These are phyloP conservation scores for Fusarium oligoseptatum DNA, from an alignment of 2,329 filamentous ascomycete species.

Conservation along the genomic window DNA sequence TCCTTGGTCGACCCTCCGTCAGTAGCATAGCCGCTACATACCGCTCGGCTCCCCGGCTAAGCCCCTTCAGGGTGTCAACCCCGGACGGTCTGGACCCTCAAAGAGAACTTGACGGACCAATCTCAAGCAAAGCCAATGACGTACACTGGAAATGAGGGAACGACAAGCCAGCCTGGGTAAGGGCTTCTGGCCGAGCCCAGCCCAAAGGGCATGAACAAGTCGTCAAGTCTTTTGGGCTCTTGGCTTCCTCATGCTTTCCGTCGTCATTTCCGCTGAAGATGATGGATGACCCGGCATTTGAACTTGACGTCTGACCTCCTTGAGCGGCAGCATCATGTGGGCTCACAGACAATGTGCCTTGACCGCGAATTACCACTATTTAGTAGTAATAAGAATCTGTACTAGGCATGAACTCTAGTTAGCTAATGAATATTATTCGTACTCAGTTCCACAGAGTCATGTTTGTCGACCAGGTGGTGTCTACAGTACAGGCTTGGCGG, in stretches of 20 bases:
- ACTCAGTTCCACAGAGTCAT: neutral
- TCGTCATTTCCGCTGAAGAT: neutral
- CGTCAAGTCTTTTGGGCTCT: neutral
- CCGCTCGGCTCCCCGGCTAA: constrained; percentile 22
- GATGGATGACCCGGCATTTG: neutral
- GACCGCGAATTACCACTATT: neutral
- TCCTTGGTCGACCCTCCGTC: constrained; percentile 32
- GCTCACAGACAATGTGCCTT: constrained; percentile 8
- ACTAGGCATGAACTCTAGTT: neutral
- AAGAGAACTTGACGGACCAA: constrained; percentile 37
- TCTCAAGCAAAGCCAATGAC: constrained; percentile 26
- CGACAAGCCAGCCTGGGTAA: constrained; percentile 11
- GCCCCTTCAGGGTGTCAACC: constrained; percentile 23
- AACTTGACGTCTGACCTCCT: constrained; percentile 6
- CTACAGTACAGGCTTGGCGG: neutral
- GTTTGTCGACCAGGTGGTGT: neutral
- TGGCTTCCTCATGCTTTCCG: neutral
- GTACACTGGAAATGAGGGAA: constrained; percentile 18
- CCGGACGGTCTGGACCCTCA: constrained; percentile 38
- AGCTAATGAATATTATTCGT: neutral
- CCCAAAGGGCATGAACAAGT: neutral
- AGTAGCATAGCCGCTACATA: constrained; percentile 32
- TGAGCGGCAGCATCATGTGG: neutral
- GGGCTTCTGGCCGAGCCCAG: constrained; percentile 15
- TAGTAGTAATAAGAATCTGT: neutral